Evolutionary conservation across 139 green algal genomes (phyloP).

Genomic region (Edaphochlamys debaryana): DNA sequence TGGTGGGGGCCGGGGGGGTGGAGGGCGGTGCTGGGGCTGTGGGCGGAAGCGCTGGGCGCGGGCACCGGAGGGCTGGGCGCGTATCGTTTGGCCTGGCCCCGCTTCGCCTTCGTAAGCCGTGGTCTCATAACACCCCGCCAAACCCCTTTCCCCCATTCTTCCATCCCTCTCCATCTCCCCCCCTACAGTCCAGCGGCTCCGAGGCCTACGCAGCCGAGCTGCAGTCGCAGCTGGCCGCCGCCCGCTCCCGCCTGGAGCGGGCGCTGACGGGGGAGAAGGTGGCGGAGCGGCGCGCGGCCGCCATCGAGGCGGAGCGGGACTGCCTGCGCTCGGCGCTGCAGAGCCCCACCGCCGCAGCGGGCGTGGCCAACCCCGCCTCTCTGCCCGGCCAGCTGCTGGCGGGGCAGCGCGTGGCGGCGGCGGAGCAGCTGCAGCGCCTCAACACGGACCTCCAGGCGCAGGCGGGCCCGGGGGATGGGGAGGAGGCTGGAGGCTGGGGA

Average conservation of each 20-base stretch:
- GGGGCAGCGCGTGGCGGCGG: conserved; percentile 9
- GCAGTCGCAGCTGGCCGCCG: conserved; percentile 22
- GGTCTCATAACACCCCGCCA: too few species aligned
- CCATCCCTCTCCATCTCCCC: background rate
- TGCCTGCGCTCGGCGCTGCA: conserved; percentile 1
- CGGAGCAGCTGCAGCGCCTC: conserved; percentile 27
- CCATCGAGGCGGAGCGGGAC: conserved; percentile 20
- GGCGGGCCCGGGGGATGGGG: too few species aligned
- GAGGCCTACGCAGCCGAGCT: conserved; percentile 37
- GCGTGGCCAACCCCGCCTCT: background rate
- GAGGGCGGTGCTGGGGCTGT: too few species aligned
- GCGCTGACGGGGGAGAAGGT: conserved; percentile 15
- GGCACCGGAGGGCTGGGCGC: too few species aligned
- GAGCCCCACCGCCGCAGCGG: background rate
- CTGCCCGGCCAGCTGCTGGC: background rate
- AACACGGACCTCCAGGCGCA: conserved; percentile 21
- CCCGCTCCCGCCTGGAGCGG: conserved; percentile 13
- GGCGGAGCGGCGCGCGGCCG: conserved; percentile 6
- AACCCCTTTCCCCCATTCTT: too few species aligned
- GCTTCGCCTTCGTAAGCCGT: too few species aligned
- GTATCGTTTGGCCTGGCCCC: too few species aligned
- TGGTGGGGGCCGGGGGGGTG: conserved; percentile 1
- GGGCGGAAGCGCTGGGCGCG: too few species aligned
- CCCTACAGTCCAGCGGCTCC: conserved; percentile 16
- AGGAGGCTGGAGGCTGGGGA: too few species aligned